Base-by-base conservation (phyloP, 2,329 filamentous ascomycete species). In the Calonectria multiphialidica region DNA sequence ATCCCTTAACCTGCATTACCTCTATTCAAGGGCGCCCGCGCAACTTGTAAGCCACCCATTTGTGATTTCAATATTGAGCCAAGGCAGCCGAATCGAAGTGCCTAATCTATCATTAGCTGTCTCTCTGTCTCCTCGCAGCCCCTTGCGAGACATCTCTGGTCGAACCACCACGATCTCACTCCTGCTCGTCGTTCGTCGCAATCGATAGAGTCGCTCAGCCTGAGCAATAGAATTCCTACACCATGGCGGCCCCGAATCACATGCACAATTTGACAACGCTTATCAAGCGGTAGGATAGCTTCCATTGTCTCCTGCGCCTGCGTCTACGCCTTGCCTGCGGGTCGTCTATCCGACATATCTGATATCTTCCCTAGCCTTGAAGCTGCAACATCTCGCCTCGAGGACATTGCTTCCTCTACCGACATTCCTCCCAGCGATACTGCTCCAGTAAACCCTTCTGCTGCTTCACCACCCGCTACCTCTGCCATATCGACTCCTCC, bases 251-350 rank as follows among this genome's bases (percentile, higher is more conserved):
- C 77, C 87, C 92, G 74, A 94, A 90, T 86, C 94, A 95, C 81
- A 98, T 98, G 95, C 93, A 98, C 86, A 98, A 98, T 83, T 88
- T 99, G 75, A 97, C 95, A 42, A 99, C 97, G 67, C 91, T 99
- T 81, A 98, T 99, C 88, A 99, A 99, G 90, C 92, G 97, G 97
- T 98, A 90, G 80, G 47, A 53, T 65, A 44, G 37, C 53, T 47
- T 33, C 42, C 49, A 28, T 37, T 28, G 40, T 16, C 40, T 30
- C 28, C 28, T 30, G 28, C 28, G 42, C 28, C 28, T 30, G 28
- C 28, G 42, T n/a, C 5, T 21, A 10, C 28, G 18, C 35, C 18
- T 8, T 30, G 12, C 5, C 35, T 28, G 33, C 28, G 30, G 45
- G 30, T n/a, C 21, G 18, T 25, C 16, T 16, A 28, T 12, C 25